Evolutionary conservation across 257 asterid species (phyloP), one percentile per base, ranked within the genome.

Genomic region (Coffea eugenioides): DNA sequence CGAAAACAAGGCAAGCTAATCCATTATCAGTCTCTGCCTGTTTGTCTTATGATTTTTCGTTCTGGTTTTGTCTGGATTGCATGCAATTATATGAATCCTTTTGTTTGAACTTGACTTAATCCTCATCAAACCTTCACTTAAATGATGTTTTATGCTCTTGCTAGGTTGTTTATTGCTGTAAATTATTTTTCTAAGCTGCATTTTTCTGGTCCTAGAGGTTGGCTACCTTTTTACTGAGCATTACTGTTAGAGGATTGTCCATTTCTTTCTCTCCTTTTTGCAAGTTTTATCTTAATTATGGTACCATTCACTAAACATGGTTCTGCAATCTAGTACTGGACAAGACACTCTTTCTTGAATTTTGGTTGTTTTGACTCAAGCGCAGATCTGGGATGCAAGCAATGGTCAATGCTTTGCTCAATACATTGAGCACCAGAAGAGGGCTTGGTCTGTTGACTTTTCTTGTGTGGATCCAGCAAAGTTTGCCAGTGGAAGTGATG

Each of bases 321-420:
- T 81, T 67, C 77, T 85, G 69, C 21, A 3, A 20, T 10, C 68
- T 20, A 36, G 16, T 11, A 12, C n/a, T 20, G n/a, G 31, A 71
- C 64, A 65, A 72, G 62, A 76, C 79, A 78, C 84, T 80, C 71
- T n/a, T 79, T 61, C 34, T 57, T 8, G 39, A 23, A n/a, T 65
- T 65, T 25, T 74, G 66, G 69, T 39, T 48, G 18, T 72, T 75
- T n/a, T 75, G 41, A 52, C 66, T 74, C 39, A 25, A 34, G 41
- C 41, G 18, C 87, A 95, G 99, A 84, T 93, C 80, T 95, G 99
- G 99, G 98, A 95, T 90, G 97, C 89, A 6, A 69, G 88, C 75
- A 92, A 91, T 8, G 94, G 97, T 80, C 94, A 90, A 85, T 87
- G 65, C 48, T 78, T 91, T 85, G 82, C 84, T 76, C 89, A 86